Evolutionary conservation across 177 flowering plant genomes (phyloP).

Genomic region (Vitis hybrid): DNA sequence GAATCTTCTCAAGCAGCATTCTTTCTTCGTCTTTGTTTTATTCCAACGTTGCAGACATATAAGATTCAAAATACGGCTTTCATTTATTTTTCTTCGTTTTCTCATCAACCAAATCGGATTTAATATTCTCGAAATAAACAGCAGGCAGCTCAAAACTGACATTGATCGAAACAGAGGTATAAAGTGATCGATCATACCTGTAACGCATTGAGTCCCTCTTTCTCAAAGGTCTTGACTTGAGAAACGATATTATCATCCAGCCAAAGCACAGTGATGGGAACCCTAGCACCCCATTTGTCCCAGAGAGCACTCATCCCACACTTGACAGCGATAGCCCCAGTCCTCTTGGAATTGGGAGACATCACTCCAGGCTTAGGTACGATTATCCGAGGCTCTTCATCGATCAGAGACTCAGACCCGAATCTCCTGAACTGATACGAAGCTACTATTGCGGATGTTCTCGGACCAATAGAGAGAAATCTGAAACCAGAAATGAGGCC

Average conservation of each 20-base stretch:
- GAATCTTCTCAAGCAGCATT: background rate
- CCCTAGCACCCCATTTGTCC: conserved; percentile 94
- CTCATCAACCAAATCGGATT: background rate
- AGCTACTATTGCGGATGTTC: conserved; percentile 3
- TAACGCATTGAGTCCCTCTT: conserved; percentile 74
- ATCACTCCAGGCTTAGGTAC: conserved; percentile 52
- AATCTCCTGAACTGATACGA: conserved; percentile 32
- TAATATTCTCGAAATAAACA: background rate
- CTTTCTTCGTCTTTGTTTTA: too few species aligned
- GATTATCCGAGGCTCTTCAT: conserved; percentile 33
- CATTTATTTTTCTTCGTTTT: too few species aligned
- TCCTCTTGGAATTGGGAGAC: conserved; percentile 67
- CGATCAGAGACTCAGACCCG: conserved; percentile 25
- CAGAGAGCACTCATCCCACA: conserved; percentile 91
- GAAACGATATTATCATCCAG: conserved; percentile 85
- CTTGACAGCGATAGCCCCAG: conserved; percentile 82
- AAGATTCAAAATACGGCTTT: too few species aligned
- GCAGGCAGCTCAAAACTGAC: background rate
- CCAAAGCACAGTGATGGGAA: conserved; percentile 81
- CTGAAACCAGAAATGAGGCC: conserved; percentile 56
- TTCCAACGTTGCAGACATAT: too few species aligned
- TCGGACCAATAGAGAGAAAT: conserved; percentile 25
- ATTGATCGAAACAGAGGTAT: background rate
- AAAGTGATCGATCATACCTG: conserved; percentile 48
- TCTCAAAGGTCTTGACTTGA: conserved; percentile 88